A percentile compares a stretch with the other conserved stretches of the same genome.
phyloP scores from a whole-genome alignment of 164 flowering plant genomes.

The Dillenia turbinata region DNA sequence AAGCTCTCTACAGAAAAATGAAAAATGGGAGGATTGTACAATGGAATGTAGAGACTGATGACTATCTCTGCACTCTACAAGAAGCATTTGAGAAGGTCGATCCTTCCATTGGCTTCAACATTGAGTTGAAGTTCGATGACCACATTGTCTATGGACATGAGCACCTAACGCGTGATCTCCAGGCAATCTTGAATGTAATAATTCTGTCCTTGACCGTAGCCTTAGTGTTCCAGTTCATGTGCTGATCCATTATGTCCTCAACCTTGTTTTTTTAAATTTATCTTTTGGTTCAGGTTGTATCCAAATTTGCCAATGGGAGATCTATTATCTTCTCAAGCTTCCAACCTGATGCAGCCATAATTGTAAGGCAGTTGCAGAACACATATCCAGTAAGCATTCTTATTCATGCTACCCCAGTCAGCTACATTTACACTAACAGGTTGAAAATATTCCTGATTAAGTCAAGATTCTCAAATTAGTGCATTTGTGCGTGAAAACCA shows the following conservation, averaged over 20 bases:
- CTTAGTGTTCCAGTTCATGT: not conserved
- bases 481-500: conserved; percentile 9
- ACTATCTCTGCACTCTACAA: conserved; percentile 66
- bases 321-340: conserved; percentile 81
- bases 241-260: too few relatives aligned
- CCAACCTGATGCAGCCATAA: conserved; percentile 82
- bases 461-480: not conserved
- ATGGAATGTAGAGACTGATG: conserved; percentile 81
- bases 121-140: conserved; percentile 91
- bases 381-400: conserved; percentile 61
- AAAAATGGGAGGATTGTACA: conserved; percentile 66
- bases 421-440: not conserved
- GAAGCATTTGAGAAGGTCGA: conserved; percentile 71
- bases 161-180: conserved; percentile 43
- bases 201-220: not conserved
- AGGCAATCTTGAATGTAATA: conserved; percentile 46
- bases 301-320: conserved; percentile 52
- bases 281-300: conserved; percentile 46
- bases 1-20: conserved; percentile 58
- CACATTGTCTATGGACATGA: conserved; percentile 49
- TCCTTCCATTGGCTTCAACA: conserved; percentile 77
- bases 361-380: conserved; percentile 61
- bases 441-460: not conserved
- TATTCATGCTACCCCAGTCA: not conserved
- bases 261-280: too few relatives aligned